Evolutionary conservation across 1,284 basidiomycete genomes (phyloP).

Genomic region (Trametes hirsuta): DNA sequence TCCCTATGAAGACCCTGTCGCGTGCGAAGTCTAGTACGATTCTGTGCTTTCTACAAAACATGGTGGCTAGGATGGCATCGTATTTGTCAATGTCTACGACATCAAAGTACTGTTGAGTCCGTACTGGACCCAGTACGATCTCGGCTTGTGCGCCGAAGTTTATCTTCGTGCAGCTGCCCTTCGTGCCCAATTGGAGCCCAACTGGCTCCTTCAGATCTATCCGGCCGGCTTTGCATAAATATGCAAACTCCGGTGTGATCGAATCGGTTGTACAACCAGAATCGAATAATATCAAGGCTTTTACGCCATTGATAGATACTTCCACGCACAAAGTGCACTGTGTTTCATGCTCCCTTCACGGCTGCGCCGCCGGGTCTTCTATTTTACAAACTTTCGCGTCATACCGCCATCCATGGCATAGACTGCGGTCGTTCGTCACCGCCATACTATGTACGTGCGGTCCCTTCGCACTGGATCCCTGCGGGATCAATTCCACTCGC

Average conservation of each 20-base stretch:
- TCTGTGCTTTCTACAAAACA: constrained; percentile 30
- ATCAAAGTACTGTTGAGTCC: constrained; percentile 27
- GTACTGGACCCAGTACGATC: constrained; percentile 3
- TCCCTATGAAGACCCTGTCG: constrained; percentile 14
- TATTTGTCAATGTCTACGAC: constrained; percentile 37
- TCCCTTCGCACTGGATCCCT: neutral
- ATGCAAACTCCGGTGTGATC: neutral
- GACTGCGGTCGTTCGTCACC: neutral
- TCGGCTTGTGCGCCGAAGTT: constrained; percentile 21
- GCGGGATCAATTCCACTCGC: too few relatives aligned
- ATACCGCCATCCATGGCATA: constrained; percentile 5
- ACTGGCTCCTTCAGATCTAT: constrained; percentile 17
- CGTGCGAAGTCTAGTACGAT: constrained; percentile 33
- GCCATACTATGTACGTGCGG: neutral
- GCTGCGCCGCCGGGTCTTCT: constrained; percentile 1
- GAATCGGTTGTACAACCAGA: constrained; percentile 10
- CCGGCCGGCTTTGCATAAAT: neutral
- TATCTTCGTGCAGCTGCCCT: constrained; percentile 31
- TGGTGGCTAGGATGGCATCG: constrained; percentile 36
- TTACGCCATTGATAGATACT: constrained; percentile 8
- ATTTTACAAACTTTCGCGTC: constrained; percentile 1
- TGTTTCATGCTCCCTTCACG: neutral
- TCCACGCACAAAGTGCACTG: constrained; percentile 8
- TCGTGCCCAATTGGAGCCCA: constrained; percentile 28
- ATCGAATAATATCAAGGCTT: constrained; percentile 4